These are phyloP conservation scores for Dipteronia dyeriana DNA, from an alignment of 345 rosid species.

Conservation along the genomic window DNA sequence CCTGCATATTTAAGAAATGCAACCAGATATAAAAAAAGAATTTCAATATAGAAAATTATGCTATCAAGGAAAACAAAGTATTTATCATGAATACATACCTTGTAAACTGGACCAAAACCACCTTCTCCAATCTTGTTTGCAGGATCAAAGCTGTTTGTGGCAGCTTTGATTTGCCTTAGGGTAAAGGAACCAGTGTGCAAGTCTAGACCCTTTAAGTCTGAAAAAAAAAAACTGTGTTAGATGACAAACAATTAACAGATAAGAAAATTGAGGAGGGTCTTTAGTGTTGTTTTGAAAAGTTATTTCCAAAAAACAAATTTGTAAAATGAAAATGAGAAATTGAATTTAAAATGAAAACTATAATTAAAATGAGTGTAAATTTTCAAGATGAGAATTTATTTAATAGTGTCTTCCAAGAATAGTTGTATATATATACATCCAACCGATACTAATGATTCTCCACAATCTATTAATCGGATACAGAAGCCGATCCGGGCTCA, in stretches of 20 bases:
- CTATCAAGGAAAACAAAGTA: background rate
- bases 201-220: constrained; percentile 31
- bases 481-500: no score
- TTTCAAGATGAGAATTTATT: background rate
- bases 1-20: constrained; percentile 35
- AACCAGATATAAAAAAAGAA: background rate
- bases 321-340: background rate
- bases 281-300: background rate
- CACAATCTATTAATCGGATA: no score
- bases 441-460: no score
- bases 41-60: background rate
- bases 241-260: no score
- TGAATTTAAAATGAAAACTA: no score
- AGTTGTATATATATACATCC: no score
- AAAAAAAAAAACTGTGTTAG: background rate
- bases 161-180: constrained; percentile 27
- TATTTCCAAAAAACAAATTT: background rate
- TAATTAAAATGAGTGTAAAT: no score
- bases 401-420: no score
- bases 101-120: constrained; percentile 39
- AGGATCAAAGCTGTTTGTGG: constrained; percentile 35
- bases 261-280: background rate
- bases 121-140: constrained; percentile 42
- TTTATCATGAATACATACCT: constrained; percentile 5
- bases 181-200: constrained; percentile 27